Base-by-base conservation (phyloP, 768 basidiomycete genomes). In the Thelephora aurantiotincta region DNA sequence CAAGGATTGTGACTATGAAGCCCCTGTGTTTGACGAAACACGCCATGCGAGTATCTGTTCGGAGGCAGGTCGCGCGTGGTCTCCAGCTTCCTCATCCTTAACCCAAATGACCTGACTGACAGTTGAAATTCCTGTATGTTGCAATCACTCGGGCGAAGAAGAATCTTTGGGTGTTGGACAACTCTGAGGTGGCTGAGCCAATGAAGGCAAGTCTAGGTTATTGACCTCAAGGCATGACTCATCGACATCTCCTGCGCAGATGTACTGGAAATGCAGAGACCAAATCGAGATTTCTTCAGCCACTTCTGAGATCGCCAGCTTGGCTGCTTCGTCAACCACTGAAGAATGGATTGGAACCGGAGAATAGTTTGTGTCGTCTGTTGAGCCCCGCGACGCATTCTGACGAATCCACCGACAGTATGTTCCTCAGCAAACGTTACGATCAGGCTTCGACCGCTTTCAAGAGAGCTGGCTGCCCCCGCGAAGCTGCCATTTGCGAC, bases 81-180 rank as follows among this genome's bases (percentile, higher is more conserved):
- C 26, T 30, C 26, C 5, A 30, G 9, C 26, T 30, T 9, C 9
- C 42, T 20, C 12, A 36, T 7, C 6, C 20, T 33, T 16, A 19
- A 11, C 36, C 20, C 16, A 44, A 14, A 22, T 48, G 19, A 47
- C 44, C 33, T 36, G 36, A 35, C 7, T 35, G 1, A 22, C 22
- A 82, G 80, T 64, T 85, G 18, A 84, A 85, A 54, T 70, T 67
- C 38, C 60, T 85, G 0, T 85, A 85, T 48, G 82, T 85, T 2
- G 82, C 80, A 0, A 71, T 82, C 13, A 85, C 83, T 0, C 61
- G 82, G 36, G 80, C 82, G 1, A 69, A 78, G 35, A 79, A 77
- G 48, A 79, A 81, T 45, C 55, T 85, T 5, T 82, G 82, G 80
- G 75, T 85, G 16, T 72, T 73, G 1, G 83, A 85, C 57, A 68